Percentiles rank a stretch among this genome's conserved stretches.
phyloP scores from a whole-genome alignment of 441 rosid species.

The Arabidopsis hybrid region DNA sequence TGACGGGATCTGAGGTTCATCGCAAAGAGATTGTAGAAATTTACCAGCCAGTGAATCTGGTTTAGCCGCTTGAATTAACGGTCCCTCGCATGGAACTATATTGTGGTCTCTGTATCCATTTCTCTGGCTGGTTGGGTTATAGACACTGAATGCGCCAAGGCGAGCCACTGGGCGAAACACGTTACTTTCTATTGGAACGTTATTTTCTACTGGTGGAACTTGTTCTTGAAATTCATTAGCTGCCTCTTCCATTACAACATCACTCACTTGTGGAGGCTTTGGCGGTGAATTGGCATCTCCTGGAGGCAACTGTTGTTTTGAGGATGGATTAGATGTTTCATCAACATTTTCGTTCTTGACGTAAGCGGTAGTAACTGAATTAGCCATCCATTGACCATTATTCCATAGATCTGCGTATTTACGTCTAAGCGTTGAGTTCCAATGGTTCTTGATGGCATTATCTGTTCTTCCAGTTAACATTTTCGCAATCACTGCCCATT shows the following conservation, averaged over 20 bases:
- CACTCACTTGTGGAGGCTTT: conserved; percentile 48
- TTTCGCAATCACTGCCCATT: conserved; percentile 94
- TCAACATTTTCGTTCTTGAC: conserved; percentile 33
- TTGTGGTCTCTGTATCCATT: conserved; percentile 40
- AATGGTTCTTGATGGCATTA: conserved; percentile 94
- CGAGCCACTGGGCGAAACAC: conserved; percentile 66
- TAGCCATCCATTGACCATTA: conserved; percentile 49
- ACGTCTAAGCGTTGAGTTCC: conserved; percentile 96
- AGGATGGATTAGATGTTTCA: conserved; percentile 44
- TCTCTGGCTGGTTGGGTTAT: conserved; percentile 52
- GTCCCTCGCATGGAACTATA: conserved; percentile 58
- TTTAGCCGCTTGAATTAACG: conserved; percentile 59
- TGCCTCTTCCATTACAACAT: conserved; percentile 49
- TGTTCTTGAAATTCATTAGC: conserved; percentile 46
- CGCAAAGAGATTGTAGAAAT: conserved; percentile 60
- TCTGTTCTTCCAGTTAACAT: conserved; percentile 90
- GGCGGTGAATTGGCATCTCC: conserved; percentile 50
- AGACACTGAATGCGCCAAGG: conserved; percentile 73
- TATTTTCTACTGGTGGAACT: conserved; percentile 40
- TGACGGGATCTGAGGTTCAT: conserved; percentile 63
- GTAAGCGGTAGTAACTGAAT: conserved; percentile 51
- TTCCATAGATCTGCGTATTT: conserved; percentile 53
- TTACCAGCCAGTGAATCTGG: conserved; percentile 54
- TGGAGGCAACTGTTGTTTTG: conserved; percentile 57
- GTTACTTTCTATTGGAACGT: conserved; percentile 38